Conservation (phyloP, 805 yeast species). For the Metschnikowia chrysomelidarum region DNA sequence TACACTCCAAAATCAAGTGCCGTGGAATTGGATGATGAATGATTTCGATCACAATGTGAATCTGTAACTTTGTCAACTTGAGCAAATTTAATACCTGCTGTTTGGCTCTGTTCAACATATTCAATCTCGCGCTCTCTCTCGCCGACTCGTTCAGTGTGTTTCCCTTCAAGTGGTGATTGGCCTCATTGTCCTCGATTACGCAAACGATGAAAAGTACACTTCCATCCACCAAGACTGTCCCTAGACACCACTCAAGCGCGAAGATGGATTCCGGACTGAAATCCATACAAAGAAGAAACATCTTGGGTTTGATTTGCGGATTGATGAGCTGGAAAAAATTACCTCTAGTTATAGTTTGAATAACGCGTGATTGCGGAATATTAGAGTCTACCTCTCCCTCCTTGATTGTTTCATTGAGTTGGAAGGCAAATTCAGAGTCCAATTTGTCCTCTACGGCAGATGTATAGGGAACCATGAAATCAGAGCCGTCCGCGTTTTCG, state of each 20-base stretch:
- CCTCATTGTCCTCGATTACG: conserved; percentile 45
- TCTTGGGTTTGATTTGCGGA: conserved; percentile 47
- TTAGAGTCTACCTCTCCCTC: conserved; percentile 57
- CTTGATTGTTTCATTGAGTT: conserved; percentile 50
- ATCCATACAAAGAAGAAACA: conserved; percentile 78
- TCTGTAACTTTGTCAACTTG: conserved; percentile 65
- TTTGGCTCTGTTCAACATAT: conserved; percentile 42
- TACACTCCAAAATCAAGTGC: conserved; percentile 65
- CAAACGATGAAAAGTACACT: conserved; percentile 74
- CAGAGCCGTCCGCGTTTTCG: conserved; percentile 12
- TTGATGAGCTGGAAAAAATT: conserved; percentile 53
- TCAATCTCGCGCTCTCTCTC: conserved; percentile 36
- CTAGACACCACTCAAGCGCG: conserved; percentile 87
- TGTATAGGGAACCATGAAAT: conserved; percentile 59
- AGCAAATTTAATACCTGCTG: conserved; percentile 49
- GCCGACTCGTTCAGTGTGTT: conserved; percentile 34
- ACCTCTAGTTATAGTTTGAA: conserved; percentile 70
- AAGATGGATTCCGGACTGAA: conserved; percentile 77
- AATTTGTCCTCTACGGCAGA: conserved; percentile 63
- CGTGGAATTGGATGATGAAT: conserved; percentile 75
- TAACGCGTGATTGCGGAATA: conserved; percentile 52
- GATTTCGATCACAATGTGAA: conserved; percentile 70
- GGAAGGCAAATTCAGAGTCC: conserved; percentile 58
- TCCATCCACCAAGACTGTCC: conserved; percentile 79
- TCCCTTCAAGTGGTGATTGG: conserved; percentile 42